phyloP scores from a whole-genome alignment of 495 filamentous ascomycete genomes.

The Hypomontagnella submonticulosa region DNA sequence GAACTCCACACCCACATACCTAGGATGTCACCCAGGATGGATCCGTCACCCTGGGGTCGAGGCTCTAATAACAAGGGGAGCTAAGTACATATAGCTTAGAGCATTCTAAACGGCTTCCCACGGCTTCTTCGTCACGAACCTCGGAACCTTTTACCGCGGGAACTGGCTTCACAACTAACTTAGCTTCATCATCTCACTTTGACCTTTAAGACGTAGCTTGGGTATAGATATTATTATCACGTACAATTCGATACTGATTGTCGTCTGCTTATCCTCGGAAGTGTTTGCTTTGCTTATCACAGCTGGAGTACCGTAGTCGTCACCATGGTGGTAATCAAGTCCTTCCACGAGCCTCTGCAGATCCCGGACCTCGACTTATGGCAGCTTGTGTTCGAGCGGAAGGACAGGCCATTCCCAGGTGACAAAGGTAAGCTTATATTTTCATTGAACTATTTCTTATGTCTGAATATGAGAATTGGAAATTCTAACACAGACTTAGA shows the following conservation, averaged over 20 bases:
- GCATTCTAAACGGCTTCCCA: slow-evolving; percentile 7
- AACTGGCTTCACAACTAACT: slow-evolving; percentile 1
- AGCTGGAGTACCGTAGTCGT: background rate
- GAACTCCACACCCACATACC: background rate
- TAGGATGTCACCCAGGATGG: background rate
- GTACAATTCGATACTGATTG: background rate
- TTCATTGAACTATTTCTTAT: background rate
- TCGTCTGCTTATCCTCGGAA: slow-evolving; percentile 7
- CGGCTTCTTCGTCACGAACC: slow-evolving; percentile 8
- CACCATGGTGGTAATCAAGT: slow-evolving; percentile 64
- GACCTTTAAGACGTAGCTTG: background rate
- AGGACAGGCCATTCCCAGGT: slow-evolving; percentile 73
- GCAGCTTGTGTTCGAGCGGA: slow-evolving; percentile 81
- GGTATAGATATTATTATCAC: no score
- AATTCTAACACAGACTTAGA: slow-evolving; percentile 59
- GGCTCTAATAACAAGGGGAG: background rate
- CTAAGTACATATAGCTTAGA: background rate
- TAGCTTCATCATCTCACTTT: background rate
- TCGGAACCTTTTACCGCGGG: slow-evolving; percentile 11
- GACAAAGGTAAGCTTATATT: slow-evolving; percentile 62
- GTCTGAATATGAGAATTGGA: background rate
- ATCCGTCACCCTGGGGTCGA: background rate
- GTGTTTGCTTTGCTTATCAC: background rate
- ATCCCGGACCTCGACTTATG: slow-evolving; percentile 79
- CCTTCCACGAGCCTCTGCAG: slow-evolving; percentile 64